Percentiles rank a stretch among this genome's conserved stretches.
Evolutionary conservation across 106 monocot genomes (phyloP).

Genomic region (Platanthera guangdongensis): DNA sequence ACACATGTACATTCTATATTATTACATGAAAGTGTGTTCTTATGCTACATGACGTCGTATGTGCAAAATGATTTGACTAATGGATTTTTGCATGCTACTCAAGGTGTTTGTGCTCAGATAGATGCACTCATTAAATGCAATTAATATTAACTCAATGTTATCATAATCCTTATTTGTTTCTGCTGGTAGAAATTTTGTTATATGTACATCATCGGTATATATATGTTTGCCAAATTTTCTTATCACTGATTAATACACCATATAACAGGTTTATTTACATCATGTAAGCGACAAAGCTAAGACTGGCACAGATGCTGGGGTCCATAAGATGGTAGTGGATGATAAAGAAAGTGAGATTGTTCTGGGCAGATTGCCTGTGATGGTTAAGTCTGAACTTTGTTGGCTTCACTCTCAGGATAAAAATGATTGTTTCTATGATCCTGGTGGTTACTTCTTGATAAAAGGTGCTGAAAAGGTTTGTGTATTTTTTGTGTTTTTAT

Average conservation of each 20-base stretch:
- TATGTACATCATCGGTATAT: background rate
- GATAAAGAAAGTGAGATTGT: constrained; percentile 46
- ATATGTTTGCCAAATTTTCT: background rate
- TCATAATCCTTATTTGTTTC: background rate
- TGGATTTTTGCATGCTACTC: background rate
- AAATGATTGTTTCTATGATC: constrained; percentile 86
- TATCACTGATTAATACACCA: background rate
- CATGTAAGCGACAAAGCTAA: constrained; percentile 64
- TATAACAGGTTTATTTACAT: constrained; percentile 43
- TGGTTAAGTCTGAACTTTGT: constrained; percentile 81
- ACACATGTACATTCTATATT: background rate
- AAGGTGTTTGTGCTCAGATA: background rate
- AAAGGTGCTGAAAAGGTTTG: constrained; percentile 94
- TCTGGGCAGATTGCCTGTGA: constrained; percentile 77
- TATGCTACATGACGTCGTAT: no score
- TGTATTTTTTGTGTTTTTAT: background rate
- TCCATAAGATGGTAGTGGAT: constrained; percentile 27
- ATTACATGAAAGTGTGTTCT: background rate
- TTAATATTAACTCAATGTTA: background rate
- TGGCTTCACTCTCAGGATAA: constrained; percentile 59
- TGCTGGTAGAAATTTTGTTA: no score
- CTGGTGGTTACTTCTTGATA: constrained; percentile 90
- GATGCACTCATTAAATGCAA: constrained; percentile 4
- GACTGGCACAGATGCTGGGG: constrained; percentile 36
- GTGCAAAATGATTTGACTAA: background rate